A percentile compares a stretch with the other conserved stretches of the same genome.
These are phyloP conservation scores for Yamadazyma tumulicola DNA, from an alignment of 805 yeast genomes.

Conservation along the genomic window DNA sequence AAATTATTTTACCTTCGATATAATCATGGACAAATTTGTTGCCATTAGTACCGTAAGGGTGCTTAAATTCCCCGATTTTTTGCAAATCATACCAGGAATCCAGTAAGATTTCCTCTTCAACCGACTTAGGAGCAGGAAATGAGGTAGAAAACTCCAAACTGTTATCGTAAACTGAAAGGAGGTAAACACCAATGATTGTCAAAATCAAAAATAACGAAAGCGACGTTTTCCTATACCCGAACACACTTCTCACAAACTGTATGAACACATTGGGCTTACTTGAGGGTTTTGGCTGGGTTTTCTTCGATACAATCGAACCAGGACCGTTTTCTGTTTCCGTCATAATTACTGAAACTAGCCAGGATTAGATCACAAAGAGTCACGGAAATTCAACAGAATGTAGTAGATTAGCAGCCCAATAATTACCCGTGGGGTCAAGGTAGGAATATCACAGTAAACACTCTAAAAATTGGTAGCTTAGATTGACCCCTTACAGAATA, in stretches of 20 bases:
- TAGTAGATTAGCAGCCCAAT: too few species aligned
- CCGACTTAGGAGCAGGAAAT: conserved; percentile 39
- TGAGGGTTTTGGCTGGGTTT: not conserved
- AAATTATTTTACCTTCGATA: conserved; percentile 42
- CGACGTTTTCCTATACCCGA: conserved; percentile 73
- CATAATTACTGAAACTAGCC: too few species aligned
- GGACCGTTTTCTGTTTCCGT: conserved; percentile 10
- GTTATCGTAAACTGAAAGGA: conserved; percentile 38
- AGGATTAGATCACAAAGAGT: too few species aligned
- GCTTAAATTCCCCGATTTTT: conserved; percentile 59
- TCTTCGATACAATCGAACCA: conserved; percentile 2
- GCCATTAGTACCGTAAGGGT: conserved; percentile 75
- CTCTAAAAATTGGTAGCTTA: too few species aligned
- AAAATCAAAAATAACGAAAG: conserved; percentile 53
- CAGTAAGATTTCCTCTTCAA: conserved; percentile 30
- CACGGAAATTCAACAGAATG: too few species aligned
- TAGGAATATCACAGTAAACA: too few species aligned
- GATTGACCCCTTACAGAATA: too few species aligned
- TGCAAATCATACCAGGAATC: conserved; percentile 73
- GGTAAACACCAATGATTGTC: conserved; percentile 42
- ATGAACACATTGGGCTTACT: conserved; percentile 20
- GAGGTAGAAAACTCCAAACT: conserved; percentile 33
- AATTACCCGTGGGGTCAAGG: too few species aligned
- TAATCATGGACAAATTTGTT: conserved; percentile 77
- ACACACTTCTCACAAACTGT: conserved; percentile 39